Percentiles rank a stretch among this genome's conserved stretches.
Conservation (phyloP, 371 early-diverging fungal genomes). For the Mucor circinelloides region DNA sequence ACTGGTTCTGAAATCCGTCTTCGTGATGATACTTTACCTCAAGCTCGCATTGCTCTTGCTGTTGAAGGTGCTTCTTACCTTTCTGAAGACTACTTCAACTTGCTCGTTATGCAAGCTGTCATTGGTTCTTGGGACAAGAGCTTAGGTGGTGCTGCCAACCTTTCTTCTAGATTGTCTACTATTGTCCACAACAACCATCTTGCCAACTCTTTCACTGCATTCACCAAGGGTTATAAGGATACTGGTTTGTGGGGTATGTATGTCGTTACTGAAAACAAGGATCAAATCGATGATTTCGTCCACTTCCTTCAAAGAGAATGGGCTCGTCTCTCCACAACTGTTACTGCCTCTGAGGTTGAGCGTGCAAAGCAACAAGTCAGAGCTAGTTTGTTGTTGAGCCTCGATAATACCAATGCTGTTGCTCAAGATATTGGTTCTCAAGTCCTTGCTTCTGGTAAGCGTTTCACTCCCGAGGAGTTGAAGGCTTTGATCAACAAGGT, state of each 20-base stretch:
- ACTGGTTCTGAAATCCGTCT: slow-evolving; percentile 90
- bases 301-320: slow-evolving; percentile 90
- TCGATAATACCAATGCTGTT: slow-evolving; percentile 88
- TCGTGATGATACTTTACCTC: slow-evolving; percentile 87
- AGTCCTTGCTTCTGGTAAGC: slow-evolving; percentile 85
- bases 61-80: slow-evolving; percentile 94
- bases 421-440: slow-evolving; percentile 96
- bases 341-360: slow-evolving; percentile 89
- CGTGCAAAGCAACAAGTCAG: slow-evolving; percentile 97
- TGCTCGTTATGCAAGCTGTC: slow-evolving; percentile 90
- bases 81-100: slow-evolving; percentile 89
- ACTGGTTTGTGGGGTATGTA: slow-evolving; percentile 97
- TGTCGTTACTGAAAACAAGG: slow-evolving; percentile 78
- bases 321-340: slow-evolving; percentile 82
- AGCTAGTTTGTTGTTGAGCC: slow-evolving; percentile 81
- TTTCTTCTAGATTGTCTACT: slow-evolving; percentile 85
- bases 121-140: slow-evolving; percentile 94
- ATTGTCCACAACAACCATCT: slow-evolving; percentile 77
- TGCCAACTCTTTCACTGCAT: slow-evolving; percentile 95
- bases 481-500: slow-evolving; percentile 28
- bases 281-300: slow-evolving; percentile 82
- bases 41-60: slow-evolving; percentile 95
- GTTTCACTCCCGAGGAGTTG: slow-evolving; percentile 55
- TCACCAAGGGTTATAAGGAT: slow-evolving; percentile 96
- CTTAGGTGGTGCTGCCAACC: slow-evolving; percentile 81